Conservation (phyloP, 768 basidiomycete species). For the Jaapia argillacea region DNA sequence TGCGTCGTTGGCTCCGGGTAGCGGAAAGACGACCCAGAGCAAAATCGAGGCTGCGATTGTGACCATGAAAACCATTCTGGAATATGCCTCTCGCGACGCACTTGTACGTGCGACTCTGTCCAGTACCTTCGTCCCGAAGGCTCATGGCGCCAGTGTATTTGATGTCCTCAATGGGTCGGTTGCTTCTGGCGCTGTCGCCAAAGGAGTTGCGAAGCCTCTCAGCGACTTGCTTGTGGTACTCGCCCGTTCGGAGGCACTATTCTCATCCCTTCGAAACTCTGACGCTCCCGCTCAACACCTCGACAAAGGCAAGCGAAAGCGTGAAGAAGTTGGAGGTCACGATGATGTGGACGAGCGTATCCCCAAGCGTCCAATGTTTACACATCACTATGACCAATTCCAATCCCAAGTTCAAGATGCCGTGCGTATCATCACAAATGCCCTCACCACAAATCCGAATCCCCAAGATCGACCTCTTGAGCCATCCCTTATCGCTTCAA, state of each 20-base stretch:
- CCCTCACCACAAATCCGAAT: slow-evolving; percentile 28
- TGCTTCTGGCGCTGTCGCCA: slow-evolving; percentile 36
- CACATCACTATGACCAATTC: slow-evolving; percentile 29
- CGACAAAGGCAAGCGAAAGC: slow-evolving; percentile 64
- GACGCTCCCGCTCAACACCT: slow-evolving; percentile 52
- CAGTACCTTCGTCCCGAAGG: slow-evolving; percentile 38
- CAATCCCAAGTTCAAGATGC: slow-evolving; percentile 52
- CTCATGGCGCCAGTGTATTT: slow-evolving; percentile 39
- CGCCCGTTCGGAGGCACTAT: slow-evolving; percentile 55
- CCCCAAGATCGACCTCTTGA: slow-evolving; percentile 25
- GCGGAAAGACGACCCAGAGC: slow-evolving; percentile 9
- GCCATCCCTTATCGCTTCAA: slow-evolving; percentile 52
- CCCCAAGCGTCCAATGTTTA: slow-evolving; percentile 37
- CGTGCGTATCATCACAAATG: slow-evolving; percentile 42
- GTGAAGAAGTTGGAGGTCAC: too few relatives aligned
- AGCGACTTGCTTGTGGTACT: slow-evolving; percentile 55
- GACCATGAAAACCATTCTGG: slow-evolving; percentile 57
- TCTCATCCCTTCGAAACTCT: slow-evolving; percentile 54
- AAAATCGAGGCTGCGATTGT: slow-evolving; percentile 50
- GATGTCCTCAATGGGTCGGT: slow-evolving; percentile 43
- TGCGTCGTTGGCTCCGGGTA: not conserved
- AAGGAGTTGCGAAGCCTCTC: slow-evolving; percentile 42
- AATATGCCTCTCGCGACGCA: slow-evolving; percentile 44
- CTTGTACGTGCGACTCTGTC: slow-evolving; percentile 45
- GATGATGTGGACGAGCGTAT: slow-evolving; percentile 27